Evolutionary conservation across 768 basidiomycete genomes (phyloP).

Genomic region (Bullera alba): DNA sequence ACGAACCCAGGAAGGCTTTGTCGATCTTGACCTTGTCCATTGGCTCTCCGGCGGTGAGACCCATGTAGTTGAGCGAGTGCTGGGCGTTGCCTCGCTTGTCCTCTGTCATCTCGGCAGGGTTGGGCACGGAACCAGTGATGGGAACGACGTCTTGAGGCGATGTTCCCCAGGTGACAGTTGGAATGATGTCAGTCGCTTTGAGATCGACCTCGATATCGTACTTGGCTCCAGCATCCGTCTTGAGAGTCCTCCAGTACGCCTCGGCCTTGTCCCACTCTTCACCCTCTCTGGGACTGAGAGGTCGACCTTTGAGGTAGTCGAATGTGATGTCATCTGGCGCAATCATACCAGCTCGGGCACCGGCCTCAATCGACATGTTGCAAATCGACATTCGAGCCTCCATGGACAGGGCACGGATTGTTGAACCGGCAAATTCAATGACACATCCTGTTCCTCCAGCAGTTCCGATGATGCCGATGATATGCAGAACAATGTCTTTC

Average conservation of each 20-base stretch:
- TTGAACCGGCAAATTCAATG: slow-evolving; percentile 85
- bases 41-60: slow-evolving; percentile 64
- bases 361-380: slow-evolving; percentile 94
- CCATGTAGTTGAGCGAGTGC: slow-evolving; percentile 80
- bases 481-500: slow-evolving; percentile 83
- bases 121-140: slow-evolving; percentile 73
- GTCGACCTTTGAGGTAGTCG: slow-evolving; percentile 70
- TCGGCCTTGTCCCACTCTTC: slow-evolving; percentile 79
- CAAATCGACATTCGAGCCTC: slow-evolving; percentile 70
- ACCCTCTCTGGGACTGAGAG: slow-evolving; percentile 66
- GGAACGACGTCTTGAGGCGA: slow-evolving; percentile 81
- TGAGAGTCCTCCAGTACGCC: slow-evolving; percentile 75
- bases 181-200: slow-evolving; percentile 74
- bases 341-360: slow-evolving; percentile 87
- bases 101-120: slow-evolving; percentile 62
- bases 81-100: slow-evolving; percentile 63
- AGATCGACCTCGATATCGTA: slow-evolving; percentile 78
- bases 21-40: slow-evolving; percentile 75
- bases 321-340: slow-evolving; percentile 85
- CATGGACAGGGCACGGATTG: slow-evolving; percentile 77
- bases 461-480: slow-evolving; percentile 86
- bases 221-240: slow-evolving; percentile 70
- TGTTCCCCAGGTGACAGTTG: slow-evolving; percentile 88
- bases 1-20: slow-evolving; percentile 90
- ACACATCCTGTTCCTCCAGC: slow-evolving; percentile 87